Evolutionary conservation across 75 land plant species (phyloP).

Genomic region (Picea glauca): DNA sequence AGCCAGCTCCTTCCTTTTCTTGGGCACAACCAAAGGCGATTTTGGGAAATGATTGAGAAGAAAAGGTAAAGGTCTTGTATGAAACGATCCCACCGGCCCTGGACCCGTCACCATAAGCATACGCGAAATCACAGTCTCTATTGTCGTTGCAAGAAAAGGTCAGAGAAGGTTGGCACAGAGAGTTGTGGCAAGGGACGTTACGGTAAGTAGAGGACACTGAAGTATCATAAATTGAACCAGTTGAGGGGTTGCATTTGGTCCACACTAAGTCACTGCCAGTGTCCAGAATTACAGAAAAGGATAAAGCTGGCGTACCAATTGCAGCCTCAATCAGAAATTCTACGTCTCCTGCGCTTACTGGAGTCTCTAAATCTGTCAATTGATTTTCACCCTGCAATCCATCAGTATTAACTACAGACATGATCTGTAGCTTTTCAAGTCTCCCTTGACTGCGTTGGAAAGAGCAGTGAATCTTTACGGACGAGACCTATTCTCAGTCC

Average conservation of each 20-base stretch:
- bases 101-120: conserved; percentile 31
- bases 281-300: conserved; percentile 28
- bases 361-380: background rate
- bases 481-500: too few relatives aligned
- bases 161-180: background rate
- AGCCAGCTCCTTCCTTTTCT: conserved; percentile 13
- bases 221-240: conserved; percentile 28
- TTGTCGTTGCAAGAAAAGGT: background rate
- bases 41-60: conserved; percentile 5
- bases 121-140: conserved; percentile 19
- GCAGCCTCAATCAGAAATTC: conserved; percentile 21
- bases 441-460: background rate
- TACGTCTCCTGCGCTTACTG: conserved; percentile 19
- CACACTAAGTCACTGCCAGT: conserved; percentile 45
- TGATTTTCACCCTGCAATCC: background rate
- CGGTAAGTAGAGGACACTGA: conserved; percentile 19
- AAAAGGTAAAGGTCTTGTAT: conserved; percentile 26
- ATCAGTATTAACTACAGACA: background rate
- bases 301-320: conserved; percentile 30
- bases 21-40: conserved; percentile 36
- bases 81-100: conserved; percentile 19
- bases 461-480: too few relatives aligned
- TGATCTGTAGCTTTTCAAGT: background rate
- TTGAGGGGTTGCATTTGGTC: conserved; percentile 31
- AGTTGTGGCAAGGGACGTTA: conserved; percentile 6